Conservation (phyloP, 805 yeast genomes). For the Yarrowia porcina region DNA sequence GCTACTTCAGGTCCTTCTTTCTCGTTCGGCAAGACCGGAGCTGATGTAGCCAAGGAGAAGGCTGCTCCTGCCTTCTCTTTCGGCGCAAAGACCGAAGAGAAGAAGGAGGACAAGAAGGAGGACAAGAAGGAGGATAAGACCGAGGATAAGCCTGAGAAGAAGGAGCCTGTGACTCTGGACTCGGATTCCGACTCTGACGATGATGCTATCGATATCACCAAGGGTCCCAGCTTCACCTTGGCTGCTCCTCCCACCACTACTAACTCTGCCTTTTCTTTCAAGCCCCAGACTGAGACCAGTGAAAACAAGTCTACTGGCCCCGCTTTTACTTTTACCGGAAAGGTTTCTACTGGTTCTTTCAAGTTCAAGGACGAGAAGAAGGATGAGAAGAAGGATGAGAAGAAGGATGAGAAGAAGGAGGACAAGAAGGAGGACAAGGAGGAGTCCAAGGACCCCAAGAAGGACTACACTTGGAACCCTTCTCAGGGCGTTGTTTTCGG, state of each 20-base stretch:
- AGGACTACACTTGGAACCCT: conserved; percentile 37
- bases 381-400: neutral
- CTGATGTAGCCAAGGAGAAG: neutral
- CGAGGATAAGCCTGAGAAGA: neutral
- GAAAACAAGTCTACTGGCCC: conserved; percentile 26
- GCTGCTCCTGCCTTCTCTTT: neutral
- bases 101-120: conserved; percentile 33
- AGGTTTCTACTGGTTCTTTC: conserved; percentile 25
- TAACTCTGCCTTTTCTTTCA: conserved; percentile 50
- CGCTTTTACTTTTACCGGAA: conserved; percentile 29
- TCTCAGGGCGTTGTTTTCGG: conserved; percentile 38
- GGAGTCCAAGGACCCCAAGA: neutral
- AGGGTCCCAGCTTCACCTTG: conserved; percentile 67
- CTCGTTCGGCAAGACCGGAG: neutral
- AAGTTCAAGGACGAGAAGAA: conserved; percentile 30
- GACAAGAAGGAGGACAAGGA: neutral
- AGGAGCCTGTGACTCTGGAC: conserved; percentile 29
- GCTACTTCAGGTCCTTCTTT: neutral
- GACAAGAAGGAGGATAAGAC: conserved; percentile 39
- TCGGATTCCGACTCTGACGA: conserved; percentile 56
- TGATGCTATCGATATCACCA: conserved; percentile 51
- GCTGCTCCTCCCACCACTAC: conserved; percentile 48
- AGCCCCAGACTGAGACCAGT: neutral
- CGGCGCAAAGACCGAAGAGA: too few relatives aligned
- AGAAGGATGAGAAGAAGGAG: neutral